Base-by-base conservation (phyloP, 805 yeast species). In the Candida palmyrensis region DNA sequence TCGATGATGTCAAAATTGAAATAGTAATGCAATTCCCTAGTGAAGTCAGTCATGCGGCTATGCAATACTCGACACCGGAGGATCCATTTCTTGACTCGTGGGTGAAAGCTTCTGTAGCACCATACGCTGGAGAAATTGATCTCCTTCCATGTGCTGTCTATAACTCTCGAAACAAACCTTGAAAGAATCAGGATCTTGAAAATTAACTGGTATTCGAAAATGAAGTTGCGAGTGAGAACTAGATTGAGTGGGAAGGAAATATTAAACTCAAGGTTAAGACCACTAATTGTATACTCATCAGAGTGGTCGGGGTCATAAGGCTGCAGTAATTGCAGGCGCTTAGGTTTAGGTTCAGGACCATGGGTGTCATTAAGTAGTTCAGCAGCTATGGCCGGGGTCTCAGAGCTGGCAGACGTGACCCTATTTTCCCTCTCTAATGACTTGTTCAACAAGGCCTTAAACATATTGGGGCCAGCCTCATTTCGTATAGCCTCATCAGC, bases 221-320 rank as follows among this genome's bases (percentile, higher is more conserved):
- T 62, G 17, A 80, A 76, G 11, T 87, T 81, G 35, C 79, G 73
- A 12, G 83, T 77, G 1, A 87, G 60, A 1, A 92, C 66, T 17
- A 90, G 64, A 47, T 87, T 87, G 30, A 87, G 57, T 0, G 99
- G 99, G 51, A 86, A 92, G 3, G 97, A 96, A 15, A 89, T 55
- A n/a, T 68, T 56, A 6, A 80, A 39, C 26, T 79, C 77, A 28
- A 82, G 55, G 37, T 73, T 74, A 8, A 82, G 52, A 32, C 71
- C 70, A 29, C 77, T 64, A 2, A 81, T 62, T 2, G 75, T 49
- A 29, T 64, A 66, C 18, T 63, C 55, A 39, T 57, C 71, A 33
- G 50, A 29, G 30, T 49, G 40, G 45, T 58, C 40, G 45, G 64
- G 43, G 21, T 54, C 51, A 37, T 40, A 20, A 24, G 18, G 3